Evolutionary conservation across 2,329 filamentous ascomycete species (phyloP).

Genomic region (Fusarium falciforme): DNA sequence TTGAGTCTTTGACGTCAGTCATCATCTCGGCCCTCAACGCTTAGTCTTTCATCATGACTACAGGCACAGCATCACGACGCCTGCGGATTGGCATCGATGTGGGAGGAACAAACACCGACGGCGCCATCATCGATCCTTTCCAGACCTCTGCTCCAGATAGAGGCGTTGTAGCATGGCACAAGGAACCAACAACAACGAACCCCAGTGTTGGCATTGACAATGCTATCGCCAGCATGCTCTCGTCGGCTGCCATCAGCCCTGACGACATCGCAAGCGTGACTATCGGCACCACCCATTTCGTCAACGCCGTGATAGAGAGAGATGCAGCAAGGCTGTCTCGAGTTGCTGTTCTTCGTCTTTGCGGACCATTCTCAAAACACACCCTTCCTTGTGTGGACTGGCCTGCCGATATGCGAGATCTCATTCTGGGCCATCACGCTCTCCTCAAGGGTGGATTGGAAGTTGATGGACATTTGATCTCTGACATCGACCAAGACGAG

Average conservation of each 20-base stretch:
- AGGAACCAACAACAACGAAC: constrained; percentile 60
- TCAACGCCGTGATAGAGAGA: constrained; percentile 68
- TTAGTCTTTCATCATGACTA: constrained; percentile 27
- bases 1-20: not conserved
- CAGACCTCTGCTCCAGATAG: constrained; percentile 49
- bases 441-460: constrained; percentile 63
- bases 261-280: constrained; percentile 59
- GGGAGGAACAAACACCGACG: constrained; percentile 66
- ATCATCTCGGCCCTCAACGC: not conserved
- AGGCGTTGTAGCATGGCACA: constrained; percentile 62
- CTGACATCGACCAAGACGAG: constrained; percentile 55
- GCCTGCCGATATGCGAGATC: constrained; percentile 59
- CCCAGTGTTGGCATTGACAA: constrained; percentile 60
- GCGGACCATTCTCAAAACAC: constrained; percentile 64
- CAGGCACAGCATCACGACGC: constrained; percentile 15
- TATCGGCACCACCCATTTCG: constrained; percentile 68
- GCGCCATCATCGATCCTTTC: constrained; percentile 60
- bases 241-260: constrained; percentile 46
- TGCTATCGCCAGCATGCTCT: constrained; percentile 58
- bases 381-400: constrained; percentile 65
- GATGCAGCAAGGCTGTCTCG: constrained; percentile 59
- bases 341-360: constrained; percentile 67
- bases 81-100: constrained; percentile 60
- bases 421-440: constrained; percentile 59
- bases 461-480: constrained; percentile 61